phyloP scores from a whole-genome alignment of 2,329 filamentous ascomycete genomes.

The Pyrenochaeta sp. region DNA sequence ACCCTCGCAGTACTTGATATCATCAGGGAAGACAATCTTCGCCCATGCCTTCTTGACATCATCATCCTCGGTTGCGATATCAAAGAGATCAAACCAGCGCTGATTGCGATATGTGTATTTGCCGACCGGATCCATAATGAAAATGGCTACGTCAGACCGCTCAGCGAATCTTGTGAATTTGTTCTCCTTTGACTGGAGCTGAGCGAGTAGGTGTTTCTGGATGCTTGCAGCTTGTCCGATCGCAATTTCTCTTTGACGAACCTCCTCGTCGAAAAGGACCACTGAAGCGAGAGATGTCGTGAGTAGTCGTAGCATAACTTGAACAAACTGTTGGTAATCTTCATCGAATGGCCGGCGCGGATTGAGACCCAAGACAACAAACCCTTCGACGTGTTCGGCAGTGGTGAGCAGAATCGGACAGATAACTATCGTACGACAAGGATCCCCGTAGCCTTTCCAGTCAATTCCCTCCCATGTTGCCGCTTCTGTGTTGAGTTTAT shows the following conservation, averaged over 20 bases:
- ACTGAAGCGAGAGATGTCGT: conserved; percentile 51
- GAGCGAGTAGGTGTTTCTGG: conserved; percentile 43
- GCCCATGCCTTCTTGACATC: conserved; percentile 31
- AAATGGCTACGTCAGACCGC: conserved; percentile 51
- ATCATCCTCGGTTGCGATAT: conserved; percentile 17
- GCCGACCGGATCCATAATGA: conserved; percentile 45
- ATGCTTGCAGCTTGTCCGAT: conserved; percentile 44
- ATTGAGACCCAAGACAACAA: conserved; percentile 51
- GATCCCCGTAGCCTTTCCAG: conserved; percentile 46
- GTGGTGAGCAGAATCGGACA: conserved; percentile 48
- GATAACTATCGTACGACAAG: conserved; percentile 42
- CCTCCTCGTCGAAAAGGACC: conserved; percentile 48
- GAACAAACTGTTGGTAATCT: conserved; percentile 49
- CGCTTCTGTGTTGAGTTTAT: conserved; percentile 36
- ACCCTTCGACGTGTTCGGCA: conserved; percentile 45
- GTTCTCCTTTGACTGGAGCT: conserved; percentile 41
- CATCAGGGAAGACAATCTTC: conserved; percentile 41
- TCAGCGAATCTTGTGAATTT: conserved; percentile 51
- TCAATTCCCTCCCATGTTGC: conserved; percentile 34
- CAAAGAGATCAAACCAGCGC: conserved; percentile 48
- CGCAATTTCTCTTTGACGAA: conserved; percentile 44
- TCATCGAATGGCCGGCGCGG: conserved; percentile 48
- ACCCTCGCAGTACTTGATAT: conserved; percentile 39
- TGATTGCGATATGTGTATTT: conserved; percentile 51
- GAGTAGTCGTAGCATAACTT: conserved; percentile 46